Evolutionary conservation across 139 green algal genomes (phyloP), one percentile per base, ranked within the genome.

Genomic region (Chlorella sp.): DNA sequence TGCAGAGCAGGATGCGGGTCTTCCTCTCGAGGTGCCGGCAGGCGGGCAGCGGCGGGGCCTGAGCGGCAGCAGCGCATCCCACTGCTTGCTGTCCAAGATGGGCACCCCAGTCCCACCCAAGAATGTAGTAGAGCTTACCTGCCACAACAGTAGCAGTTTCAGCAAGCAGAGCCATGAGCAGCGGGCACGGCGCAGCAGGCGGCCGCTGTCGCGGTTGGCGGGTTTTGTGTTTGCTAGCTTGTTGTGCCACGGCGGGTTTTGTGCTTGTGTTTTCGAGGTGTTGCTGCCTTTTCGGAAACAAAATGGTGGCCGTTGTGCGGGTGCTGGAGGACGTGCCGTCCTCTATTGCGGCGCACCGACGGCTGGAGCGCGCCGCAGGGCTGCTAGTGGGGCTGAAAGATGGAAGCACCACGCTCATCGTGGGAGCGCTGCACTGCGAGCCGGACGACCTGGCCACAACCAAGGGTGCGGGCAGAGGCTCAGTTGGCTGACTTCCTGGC

Each of bases 321-420:
- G 82, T 86, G 11, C 57, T 76, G 60, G 30, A 48, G 15, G 82
- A 76, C 5, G 82, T 86, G 82, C 60, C 82, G 34, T 22, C 82
- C 60, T 48, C 60, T 32, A 76, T 86, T 32, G 34, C 36, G 7
- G 57, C 48, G 40, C 61, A 76, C 57, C 21, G 68, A 34, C 82
- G 57, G n/a, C n/a, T 7, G 57, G 57, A 76, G n/a, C 34, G 37
- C 14, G n/a, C 57, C 1, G 57, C 82, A 5, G 84, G 84, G 22
- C 40, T 88, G 66, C 68, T 88, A 0, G 84, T 88, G 28, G 84
- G 84, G 0, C 84, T 88, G 84, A 40, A 40, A 0, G 84, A 88
- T 66, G 84, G 30, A 26, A 88, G 68, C 68, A 24, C 3, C 15
- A 88, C 84, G 24, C 21, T 88, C 21, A 40, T 81, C 1, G 32